phyloP scores from a whole-genome alignment of 2,329 filamentous ascomycete species.

The Hyphodiscus sp. region DNA sequence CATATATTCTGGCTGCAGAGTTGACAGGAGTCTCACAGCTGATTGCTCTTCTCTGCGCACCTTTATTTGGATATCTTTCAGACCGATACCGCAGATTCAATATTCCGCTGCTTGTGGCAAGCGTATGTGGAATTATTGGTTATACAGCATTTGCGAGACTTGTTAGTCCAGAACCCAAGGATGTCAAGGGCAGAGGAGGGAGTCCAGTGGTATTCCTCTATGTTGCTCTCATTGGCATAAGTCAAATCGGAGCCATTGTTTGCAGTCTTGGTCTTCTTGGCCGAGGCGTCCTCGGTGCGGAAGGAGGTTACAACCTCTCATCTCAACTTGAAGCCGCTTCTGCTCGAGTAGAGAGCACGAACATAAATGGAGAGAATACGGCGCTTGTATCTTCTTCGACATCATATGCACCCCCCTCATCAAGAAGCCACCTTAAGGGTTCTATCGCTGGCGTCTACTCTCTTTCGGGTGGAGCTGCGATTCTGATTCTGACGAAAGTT shows the following conservation, averaged over 20 bases:
- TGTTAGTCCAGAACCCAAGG: conserved; percentile 65
- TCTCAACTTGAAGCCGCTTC: conserved; percentile 21
- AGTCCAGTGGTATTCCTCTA: conserved; percentile 65
- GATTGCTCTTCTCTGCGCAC: conserved; percentile 76
- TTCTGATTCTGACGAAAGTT: conserved; percentile 83
- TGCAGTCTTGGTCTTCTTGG: conserved; percentile 88
- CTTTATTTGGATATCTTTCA: conserved; percentile 81
- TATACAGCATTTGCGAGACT: conserved; percentile 74
- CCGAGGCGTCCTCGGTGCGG: conserved; percentile 61
- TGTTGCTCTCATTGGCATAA: conserved; percentile 76
- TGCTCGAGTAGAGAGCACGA: background rate
- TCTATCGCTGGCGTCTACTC: conserved; percentile 94
- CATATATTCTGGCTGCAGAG: conserved; percentile 82
- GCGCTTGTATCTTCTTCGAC: conserved; percentile 26
- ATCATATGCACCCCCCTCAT: conserved; percentile 14
- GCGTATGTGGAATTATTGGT: conserved; percentile 67
- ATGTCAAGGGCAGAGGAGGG: conserved; percentile 59
- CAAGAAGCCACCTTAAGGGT: conserved; percentile 61
- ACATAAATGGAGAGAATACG: conserved; percentile 16
- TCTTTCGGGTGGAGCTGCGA: conserved; percentile 82
- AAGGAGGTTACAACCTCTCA: conserved; percentile 29
- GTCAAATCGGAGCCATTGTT: conserved; percentile 94
- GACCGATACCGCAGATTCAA: conserved; percentile 61
- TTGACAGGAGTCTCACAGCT: conserved; percentile 86
- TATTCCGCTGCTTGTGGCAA: conserved; percentile 65